Evolutionary conservation across 306 rosid genomes (phyloP).

Genomic region (Hippophae gyantsensis): DNA sequence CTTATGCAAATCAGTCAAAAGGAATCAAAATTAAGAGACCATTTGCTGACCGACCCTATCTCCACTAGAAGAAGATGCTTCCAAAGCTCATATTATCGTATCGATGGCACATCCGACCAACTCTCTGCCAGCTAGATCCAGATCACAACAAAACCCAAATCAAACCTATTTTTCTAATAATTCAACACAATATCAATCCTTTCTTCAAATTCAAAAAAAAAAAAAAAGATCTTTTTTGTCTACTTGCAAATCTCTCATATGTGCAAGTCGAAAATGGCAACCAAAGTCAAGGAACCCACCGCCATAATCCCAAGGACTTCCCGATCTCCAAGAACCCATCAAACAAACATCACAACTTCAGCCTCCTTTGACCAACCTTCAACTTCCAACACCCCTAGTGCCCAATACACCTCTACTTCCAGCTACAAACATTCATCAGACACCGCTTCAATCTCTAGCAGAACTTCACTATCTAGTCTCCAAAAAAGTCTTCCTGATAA

Average conservation of each 20-base stretch:
- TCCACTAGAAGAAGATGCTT: too few species aligned
- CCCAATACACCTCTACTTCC: constrained; percentile 17
- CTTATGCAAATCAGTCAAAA: too few species aligned
- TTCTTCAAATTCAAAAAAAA: too few species aligned
- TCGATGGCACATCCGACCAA: too few species aligned
- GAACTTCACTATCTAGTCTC: constrained; percentile 32
- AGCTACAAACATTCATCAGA: constrained; percentile 34
- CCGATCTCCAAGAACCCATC: constrained; percentile 9
- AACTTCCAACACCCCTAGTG: constrained; percentile 19
- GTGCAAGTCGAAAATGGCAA: constrained; percentile 68
- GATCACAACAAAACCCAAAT: too few species aligned
- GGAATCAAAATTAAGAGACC: too few species aligned
- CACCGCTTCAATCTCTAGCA: constrained; percentile 37
- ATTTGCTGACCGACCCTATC: too few species aligned
- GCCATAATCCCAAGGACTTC: constrained; percentile 12
- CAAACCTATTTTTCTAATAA: too few species aligned
- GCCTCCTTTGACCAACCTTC: constrained; percentile 24
- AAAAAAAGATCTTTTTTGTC: too few species aligned
- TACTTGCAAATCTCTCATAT: constrained; percentile 3
- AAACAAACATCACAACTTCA: not conserved
- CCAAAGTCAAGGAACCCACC: constrained; percentile 27
- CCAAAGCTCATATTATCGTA: too few species aligned
- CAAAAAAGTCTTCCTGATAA: constrained; percentile 51
- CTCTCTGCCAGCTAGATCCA: too few species aligned
- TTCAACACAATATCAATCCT: too few species aligned